A percentile compares a stretch with the other conserved stretches of the same genome.
Conservation (phyloP, 2,329 filamentous ascomycete genomes). For the Aspergillus glaucus region DNA sequence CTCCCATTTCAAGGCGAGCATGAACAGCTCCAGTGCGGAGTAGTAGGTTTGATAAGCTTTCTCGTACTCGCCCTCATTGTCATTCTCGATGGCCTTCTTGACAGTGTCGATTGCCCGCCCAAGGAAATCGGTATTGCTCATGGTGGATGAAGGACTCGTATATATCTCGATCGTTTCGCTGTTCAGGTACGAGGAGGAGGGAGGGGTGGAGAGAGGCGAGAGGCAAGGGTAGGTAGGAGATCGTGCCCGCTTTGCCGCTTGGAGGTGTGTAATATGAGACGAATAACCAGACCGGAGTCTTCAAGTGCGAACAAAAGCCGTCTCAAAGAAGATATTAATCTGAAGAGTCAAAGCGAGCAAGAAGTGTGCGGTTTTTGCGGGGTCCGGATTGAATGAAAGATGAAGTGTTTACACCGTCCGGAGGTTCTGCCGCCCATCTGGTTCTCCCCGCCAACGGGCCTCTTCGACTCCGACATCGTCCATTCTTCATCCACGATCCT, state of each 20-base stretch:
- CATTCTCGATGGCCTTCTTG: slow-evolving; percentile 94
- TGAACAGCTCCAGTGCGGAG: slow-evolving; percentile 91
- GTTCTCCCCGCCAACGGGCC: slow-evolving; percentile 16
- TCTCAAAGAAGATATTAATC: neutral
- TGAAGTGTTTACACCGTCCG: slow-evolving; percentile 10
- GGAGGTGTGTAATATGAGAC: slow-evolving; percentile 7
- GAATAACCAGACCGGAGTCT: neutral
- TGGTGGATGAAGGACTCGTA: slow-evolving; percentile 39
- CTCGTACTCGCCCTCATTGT: slow-evolving; percentile 93
- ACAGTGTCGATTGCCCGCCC: slow-evolving; percentile 94
- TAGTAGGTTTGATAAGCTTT: slow-evolving; percentile 97
- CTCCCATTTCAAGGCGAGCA: slow-evolving; percentile 99
- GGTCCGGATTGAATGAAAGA: slow-evolving; percentile 1
- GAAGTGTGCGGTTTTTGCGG: neutral
- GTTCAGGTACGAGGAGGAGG: slow-evolving; percentile 2
- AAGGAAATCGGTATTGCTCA: slow-evolving; percentile 96
- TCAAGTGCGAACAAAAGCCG: neutral
- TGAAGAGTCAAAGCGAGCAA: neutral
- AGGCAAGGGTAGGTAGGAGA: slow-evolving; percentile 10
- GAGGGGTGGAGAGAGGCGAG: slow-evolving; percentile 8
- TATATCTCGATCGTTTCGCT: slow-evolving; percentile 5
- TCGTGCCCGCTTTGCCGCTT: slow-evolving; percentile 6
- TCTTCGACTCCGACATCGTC: slow-evolving; percentile 4
- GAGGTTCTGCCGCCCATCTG: slow-evolving; percentile 19
- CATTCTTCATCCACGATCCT: slow-evolving; percentile 6